Evolutionary conservation across 306 rosid genomes (phyloP), one percentile per base, ranked within the genome.

Genomic region (Neltuma alba): DNA sequence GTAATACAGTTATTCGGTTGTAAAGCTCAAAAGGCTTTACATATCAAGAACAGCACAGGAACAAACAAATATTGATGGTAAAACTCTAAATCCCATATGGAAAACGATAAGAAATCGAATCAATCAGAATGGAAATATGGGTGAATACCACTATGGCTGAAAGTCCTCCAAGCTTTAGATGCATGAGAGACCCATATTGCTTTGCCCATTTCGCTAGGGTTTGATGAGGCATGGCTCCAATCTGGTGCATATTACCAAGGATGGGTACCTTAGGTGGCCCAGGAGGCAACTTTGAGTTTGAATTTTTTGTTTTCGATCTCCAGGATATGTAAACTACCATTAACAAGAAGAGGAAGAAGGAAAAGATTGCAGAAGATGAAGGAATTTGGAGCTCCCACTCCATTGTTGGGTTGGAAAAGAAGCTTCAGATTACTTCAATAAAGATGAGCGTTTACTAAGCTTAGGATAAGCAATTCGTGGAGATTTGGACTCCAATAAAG

Each of bases 141-240:
- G 6, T 5, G 37, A 61, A 61, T 63, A 84, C 74, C 60, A 84
- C 80, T 40, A 77, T 40, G 72, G 18, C 9, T 1, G 74, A 77
- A 18, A 73, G 69, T 34, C 75, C 81, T 37, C 85, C 85, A 21
- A 82, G 77, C 58, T 82, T 47, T 16, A 70, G 10, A 15, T 76
- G 73, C 74, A 82, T 82, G 52, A 82, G 74, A 41, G 82, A 75
- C 16, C 82, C 85, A 77, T 82, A 20, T 41, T 71, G 31, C 21
- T 16, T 31, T 21, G 82, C 82, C 34, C 65, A 71, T 52, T 3
- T 4, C 12, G 74, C 69, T 11, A 82, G 68, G 13, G 55, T 14
- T 44, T 6, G 40, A 54, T 77, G 82, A 10, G 79, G 75, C 13
- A 63, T 73, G 10, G 55, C 40, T 63, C 79, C 75, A 41, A 82